Evolutionary conservation across 345 rosid species (phyloP).

Genomic region (Pelargonium nanum): DNA sequence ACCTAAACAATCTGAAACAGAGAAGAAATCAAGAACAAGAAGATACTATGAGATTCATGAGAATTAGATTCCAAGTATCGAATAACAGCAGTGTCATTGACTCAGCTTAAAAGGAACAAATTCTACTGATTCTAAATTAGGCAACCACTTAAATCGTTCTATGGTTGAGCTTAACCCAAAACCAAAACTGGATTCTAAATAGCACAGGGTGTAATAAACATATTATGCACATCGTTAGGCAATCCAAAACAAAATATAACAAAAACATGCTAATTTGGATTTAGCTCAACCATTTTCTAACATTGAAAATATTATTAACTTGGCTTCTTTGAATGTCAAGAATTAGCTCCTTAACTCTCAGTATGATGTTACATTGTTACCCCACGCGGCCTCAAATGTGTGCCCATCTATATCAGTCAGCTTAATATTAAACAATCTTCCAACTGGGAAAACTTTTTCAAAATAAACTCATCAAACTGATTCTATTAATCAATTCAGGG

Average conservation of each 20-base stretch:
- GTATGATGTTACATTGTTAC: too few relatives aligned
- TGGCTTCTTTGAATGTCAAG: too few relatives aligned
- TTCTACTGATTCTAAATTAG: neutral
- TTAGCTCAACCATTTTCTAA: neutral
- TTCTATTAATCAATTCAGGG: too few relatives aligned
- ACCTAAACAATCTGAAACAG: conserved; percentile 87
- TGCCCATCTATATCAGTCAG: too few relatives aligned
- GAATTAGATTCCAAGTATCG: neutral
- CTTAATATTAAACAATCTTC: too few relatives aligned
- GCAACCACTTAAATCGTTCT: neutral
- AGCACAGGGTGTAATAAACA: neutral
- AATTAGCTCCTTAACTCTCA: neutral
- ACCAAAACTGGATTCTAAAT: neutral
- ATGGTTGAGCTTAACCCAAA: neutral
- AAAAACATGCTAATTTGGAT: neutral
- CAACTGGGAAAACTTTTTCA: too few relatives aligned
- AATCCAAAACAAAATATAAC: neutral
- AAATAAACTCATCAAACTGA: neutral
- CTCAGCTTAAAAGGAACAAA: neutral
- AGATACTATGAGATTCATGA: neutral
- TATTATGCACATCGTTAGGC: neutral
- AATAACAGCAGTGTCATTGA: neutral
- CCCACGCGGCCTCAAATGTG: too few relatives aligned
- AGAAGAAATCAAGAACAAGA: conserved; percentile 12
- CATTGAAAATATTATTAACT: too few relatives aligned